Conservation (phyloP, 176 grass and related monocot species). For the Musa schizocarpa region DNA sequence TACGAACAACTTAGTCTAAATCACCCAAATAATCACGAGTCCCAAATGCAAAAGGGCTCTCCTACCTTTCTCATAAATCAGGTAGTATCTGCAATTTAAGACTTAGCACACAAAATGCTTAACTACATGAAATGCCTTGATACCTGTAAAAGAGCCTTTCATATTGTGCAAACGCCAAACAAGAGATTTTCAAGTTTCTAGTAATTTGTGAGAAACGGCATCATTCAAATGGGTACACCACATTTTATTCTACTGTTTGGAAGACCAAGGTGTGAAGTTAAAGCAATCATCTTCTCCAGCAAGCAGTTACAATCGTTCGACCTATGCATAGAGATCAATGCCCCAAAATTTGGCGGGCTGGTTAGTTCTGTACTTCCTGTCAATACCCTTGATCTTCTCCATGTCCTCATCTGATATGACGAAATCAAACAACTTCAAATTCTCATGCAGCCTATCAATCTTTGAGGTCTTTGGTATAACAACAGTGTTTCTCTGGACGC, state of each 20-base stretch:
- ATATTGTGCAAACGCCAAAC: too few species aligned
- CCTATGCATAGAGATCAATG: slow-evolving; percentile 63
- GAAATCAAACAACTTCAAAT: slow-evolving; percentile 62
- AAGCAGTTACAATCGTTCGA: not conserved
- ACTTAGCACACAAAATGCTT: too few species aligned
- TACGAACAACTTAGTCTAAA: too few species aligned
- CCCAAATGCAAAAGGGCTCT: too few species aligned
- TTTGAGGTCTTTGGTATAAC: slow-evolving; percentile 92
- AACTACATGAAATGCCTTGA: too few species aligned
- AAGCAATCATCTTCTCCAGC: not conserved
- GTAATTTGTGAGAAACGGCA: too few species aligned
- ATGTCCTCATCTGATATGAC: slow-evolving; percentile 61
- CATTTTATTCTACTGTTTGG: not conserved
- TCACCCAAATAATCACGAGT: too few species aligned
- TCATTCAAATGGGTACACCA: too few species aligned
- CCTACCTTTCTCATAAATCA: too few species aligned
- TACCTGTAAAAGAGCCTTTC: too few species aligned
- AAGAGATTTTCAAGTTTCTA: too few species aligned
- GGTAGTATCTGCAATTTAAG: too few species aligned
- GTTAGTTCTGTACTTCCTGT: slow-evolving; percentile 66
- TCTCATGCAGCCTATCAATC: slow-evolving; percentile 55
- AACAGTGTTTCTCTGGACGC: slow-evolving; percentile 77
- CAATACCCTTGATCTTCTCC: slow-evolving; percentile 68
- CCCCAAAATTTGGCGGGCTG: slow-evolving; percentile 95
- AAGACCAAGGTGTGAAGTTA: not conserved